Percentiles rank a stretch among this genome's conserved stretches.
phyloP scores from a whole-genome alignment of 306 rosid genomes.

The Carpinus fangiana region DNA sequence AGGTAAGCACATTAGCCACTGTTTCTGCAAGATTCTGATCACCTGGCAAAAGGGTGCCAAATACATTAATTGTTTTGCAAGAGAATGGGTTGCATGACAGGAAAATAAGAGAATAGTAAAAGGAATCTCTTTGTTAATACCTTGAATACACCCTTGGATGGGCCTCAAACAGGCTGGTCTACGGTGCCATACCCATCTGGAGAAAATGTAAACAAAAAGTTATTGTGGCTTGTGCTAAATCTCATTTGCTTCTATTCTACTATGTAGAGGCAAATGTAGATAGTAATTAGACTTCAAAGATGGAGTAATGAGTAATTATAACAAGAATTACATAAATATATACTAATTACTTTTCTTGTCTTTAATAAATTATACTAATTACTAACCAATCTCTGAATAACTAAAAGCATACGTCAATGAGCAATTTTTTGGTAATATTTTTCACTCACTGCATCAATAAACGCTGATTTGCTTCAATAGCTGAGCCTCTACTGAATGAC shows the following conservation, averaged over 20 bases:
- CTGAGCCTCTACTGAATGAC: conserved; percentile 41
- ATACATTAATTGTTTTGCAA: conserved; percentile 3
- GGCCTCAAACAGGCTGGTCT: conserved; percentile 83
- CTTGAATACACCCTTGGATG: conserved; percentile 61
- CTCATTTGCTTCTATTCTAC: not conserved
- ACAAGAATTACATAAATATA: not conserved
- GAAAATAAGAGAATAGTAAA: conserved; percentile 19
- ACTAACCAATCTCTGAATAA: conserved; percentile 1
- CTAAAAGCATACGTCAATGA: not conserved
- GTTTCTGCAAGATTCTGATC: conserved; percentile 70
- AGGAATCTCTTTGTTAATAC: conserved; percentile 37
- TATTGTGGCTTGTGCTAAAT: conserved; percentile 14
- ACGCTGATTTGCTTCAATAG: conserved; percentile 50
- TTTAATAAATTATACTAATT: not conserved
- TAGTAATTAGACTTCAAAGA: not conserved
- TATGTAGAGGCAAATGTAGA: not conserved
- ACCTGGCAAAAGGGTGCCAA: conserved; percentile 45
- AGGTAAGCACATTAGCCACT: conserved; percentile 83
- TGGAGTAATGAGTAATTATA: not conserved
- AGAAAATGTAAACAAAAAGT: conserved; percentile 32
- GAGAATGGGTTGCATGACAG: conserved; percentile 15
- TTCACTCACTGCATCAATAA: conserved; percentile 80
- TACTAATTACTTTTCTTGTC: not conserved
- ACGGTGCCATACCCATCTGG: conserved; percentile 79
- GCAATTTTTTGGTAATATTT: not conserved